Base-by-base conservation (phyloP, 2,329 filamentous ascomycete genomes). In the Nemania sp. region DNA sequence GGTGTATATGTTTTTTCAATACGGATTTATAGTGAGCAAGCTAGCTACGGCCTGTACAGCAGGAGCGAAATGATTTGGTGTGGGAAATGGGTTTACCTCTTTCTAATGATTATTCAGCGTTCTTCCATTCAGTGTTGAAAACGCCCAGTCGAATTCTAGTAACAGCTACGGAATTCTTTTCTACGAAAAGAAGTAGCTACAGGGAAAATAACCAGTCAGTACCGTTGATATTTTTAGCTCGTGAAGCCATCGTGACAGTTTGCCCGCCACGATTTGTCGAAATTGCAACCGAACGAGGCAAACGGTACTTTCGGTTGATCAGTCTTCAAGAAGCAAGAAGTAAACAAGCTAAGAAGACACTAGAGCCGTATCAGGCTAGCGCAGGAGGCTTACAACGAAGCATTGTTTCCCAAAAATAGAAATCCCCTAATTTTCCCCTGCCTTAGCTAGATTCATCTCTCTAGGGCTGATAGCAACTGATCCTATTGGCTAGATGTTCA, bases 181-280 rank as follows among this genome's bases (percentile, higher is more conserved):
- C 43, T 13, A 20, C 38, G 11, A 38, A 6, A n/a, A 43, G 35
- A 51, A 27, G 18, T 29, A 43, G 35, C 43, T 51, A n/a, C 27
- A 57, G 61, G 43, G 57, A n/a, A 56, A 58, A 47, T 32, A 41
- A 62, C 47, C 38, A 63, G 59, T 66, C 38, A 52, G 45, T 41
- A 51, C 35, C 41, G 45, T 29, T 52, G 26, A 22, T 62, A 5
- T 57, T 38, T 10, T 26, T 15, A 18, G 15, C 5, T 29, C 24
- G 8, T n/a, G 41, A 45, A 20, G 20, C 41, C 18, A 45, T n/a
- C 18, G 18, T 45, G 18, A 20, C 41, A 45, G 4, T n/a, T n/a
- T 20, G n/a, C 15, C 18, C 6, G 38, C 18, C 6, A 41, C 18
- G 41, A 45, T 8, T 18, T 45, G 41, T 20, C 41, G 38, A 35